A percentile compares a stretch with the other conserved stretches of the same genome.
Conservation (phyloP, 495 filamentous ascomycete species). For the Pseudevernia furfuracea region DNA sequence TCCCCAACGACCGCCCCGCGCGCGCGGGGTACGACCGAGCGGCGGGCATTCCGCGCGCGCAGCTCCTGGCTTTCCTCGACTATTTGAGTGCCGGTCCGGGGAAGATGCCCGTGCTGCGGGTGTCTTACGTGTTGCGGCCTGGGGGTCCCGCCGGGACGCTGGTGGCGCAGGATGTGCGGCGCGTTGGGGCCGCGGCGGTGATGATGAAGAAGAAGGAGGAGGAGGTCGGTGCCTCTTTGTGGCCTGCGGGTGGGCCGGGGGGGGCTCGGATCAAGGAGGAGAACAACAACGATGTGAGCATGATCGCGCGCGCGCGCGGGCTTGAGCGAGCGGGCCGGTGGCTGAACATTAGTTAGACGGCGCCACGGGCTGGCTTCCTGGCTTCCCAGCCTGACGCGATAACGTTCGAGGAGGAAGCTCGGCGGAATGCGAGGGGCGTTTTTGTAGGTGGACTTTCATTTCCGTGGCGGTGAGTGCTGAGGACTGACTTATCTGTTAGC, state of each 20-base stretch:
- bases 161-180: not conserved
- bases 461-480: not conserved
- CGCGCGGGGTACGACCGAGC: not conserved
- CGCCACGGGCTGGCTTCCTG: not conserved
- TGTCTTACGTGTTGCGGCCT: not conserved
- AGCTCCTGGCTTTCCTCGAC: not conserved
- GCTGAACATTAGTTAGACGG: not conserved
- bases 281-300: not conserved
- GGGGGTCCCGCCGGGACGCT: not conserved
- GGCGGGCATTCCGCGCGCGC: not conserved
- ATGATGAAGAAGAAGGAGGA: no score
- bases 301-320: no score
- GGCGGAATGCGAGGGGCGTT: not conserved
- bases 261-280: not conserved
- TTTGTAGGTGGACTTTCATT: not conserved
- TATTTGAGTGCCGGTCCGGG: not conserved
- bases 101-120: not conserved
- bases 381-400: not conserved
- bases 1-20: not conserved
- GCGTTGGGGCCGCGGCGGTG: not conserved
- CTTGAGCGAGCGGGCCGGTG: no score
- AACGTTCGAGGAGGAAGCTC: not conserved
- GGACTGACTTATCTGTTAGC: not conserved
- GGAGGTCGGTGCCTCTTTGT: not conserved
- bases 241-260: not conserved